Base-by-base conservation (phyloP, 257 asterid species). In the Ehretia macrophylla region DNA sequence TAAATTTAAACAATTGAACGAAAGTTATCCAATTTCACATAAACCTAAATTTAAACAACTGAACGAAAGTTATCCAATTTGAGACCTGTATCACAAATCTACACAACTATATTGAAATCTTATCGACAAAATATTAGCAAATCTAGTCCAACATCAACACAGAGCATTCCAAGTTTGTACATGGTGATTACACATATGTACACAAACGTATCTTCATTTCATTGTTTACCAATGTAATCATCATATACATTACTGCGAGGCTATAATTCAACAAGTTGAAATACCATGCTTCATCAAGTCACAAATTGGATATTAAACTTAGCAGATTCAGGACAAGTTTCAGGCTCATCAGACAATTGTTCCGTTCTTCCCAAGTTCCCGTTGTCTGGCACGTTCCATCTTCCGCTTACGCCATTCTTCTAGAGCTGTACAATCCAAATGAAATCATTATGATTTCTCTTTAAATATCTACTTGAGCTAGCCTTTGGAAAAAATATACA, bases 391-490 rank as follows among this genome's bases (percentile, higher is more conserved):
- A 58, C 95, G 85, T 63, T 89, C 97, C 80, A 89, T 84, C 88
- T 89, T 89, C 70, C 97, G 68, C 61, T 79, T 86, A 42, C 95
- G 95, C 97, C 97, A 86, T 79, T 89, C 97, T 66, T 86, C 95
- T 9, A 86, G 68, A 55, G 91, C 97, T 90, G 75, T 57, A 68
- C 13, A 63, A 35, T 64, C 37, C 19, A 3, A 62, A 58, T 14
- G 46, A 27, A 51, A 52, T 14, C 57, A 56, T 10, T 32, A 4
- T 27, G 47, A 55, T 21, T 46, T 38, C 63, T 38, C 63, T 58
- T 55, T 27, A 55, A 14, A 18, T 11, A 17, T 14, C 17, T 8
- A 18, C 27, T n/a, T 1, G 32, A 55, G 32, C 17, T 8, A n/a
- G 35, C 17, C 4, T 32, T 5, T 9, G 16, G 14, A 0, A 17